These are phyloP conservation scores for Yamadazyma blattariae DNA, from an alignment of 1,139 yeast genomes.

Conservation along the genomic window DNA sequence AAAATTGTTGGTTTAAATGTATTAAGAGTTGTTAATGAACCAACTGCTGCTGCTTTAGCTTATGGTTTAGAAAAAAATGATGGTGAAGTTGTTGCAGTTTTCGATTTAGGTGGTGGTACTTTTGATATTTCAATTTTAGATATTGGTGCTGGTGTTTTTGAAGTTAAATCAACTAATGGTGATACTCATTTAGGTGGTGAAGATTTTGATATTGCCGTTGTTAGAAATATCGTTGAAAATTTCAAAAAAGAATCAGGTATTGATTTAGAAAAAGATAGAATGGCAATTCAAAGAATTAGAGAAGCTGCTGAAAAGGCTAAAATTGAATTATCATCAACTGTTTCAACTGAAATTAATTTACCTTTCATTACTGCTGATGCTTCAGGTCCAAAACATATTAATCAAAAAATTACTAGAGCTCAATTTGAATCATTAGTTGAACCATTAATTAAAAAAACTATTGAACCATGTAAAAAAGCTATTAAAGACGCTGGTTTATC, in stretches of 20 bases:
- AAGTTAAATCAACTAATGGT: conserved; percentile 86
- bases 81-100: conserved; percentile 75
- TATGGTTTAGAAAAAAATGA: conserved; percentile 89
- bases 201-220: conserved; percentile 85
- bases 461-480: conserved; percentile 98
- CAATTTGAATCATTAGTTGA: conserved; percentile 93
- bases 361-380: conserved; percentile 97
- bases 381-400: conserved; percentile 97
- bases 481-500: conserved; percentile 90
- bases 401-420: conserved; percentile 88
- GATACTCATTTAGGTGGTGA: conserved; percentile 92
- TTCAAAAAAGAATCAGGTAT: conserved; percentile 93
- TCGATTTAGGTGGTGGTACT: conserved; percentile 89
- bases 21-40: conserved; percentile 96
- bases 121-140: conserved; percentile 83
- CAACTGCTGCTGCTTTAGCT: conserved; percentile 98
- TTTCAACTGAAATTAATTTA: conserved; percentile 90
- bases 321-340: conserved; percentile 94
- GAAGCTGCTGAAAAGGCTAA: conserved; percentile 99
- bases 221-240: conserved; percentile 84
- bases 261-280: conserved; percentile 87
- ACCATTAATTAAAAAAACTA: conserved; percentile 84
- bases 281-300: conserved; percentile 99
- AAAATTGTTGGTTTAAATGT: conserved; percentile 95
- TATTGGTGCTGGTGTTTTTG: conserved; percentile 85